Evolutionary conservation across 768 basidiomycete genomes (phyloP).

Genomic region (Rhodotorula diobovata): DNA sequence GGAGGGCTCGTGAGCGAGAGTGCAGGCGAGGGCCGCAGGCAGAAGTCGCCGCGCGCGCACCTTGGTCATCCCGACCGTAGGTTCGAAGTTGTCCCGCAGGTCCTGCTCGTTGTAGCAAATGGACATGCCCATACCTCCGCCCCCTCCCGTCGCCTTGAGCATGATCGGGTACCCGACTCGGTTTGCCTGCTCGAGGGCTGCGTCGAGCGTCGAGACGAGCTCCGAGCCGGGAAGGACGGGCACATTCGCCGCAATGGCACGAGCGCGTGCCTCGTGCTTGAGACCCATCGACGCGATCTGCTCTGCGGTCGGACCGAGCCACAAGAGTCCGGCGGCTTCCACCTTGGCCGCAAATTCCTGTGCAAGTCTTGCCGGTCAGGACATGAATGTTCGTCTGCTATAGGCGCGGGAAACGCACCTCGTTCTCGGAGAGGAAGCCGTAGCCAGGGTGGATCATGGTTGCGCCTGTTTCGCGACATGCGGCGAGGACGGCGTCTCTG

Average conservation of each 20-base stretch:
- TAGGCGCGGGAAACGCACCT: slow-evolving; percentile 1
- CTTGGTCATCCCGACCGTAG: slow-evolving; percentile 19
- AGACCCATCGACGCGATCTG: slow-evolving; percentile 23
- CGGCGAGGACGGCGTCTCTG: slow-evolving; percentile 37
- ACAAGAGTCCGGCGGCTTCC: slow-evolving; percentile 12
- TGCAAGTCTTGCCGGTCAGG: neutral
- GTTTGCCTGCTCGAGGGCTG: slow-evolving; percentile 49
- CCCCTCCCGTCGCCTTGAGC: slow-evolving; percentile 57
- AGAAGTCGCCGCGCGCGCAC: too few relatives aligned
- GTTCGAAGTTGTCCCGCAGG: neutral
- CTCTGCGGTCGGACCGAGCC: slow-evolving; percentile 20
- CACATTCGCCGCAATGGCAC: slow-evolving; percentile 43
- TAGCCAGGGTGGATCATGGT: slow-evolving; percentile 45
- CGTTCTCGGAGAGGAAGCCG: slow-evolving; percentile 42
- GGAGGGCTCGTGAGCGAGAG: too few relatives aligned
- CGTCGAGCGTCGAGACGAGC: slow-evolving; percentile 51
- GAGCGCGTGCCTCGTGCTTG: slow-evolving; percentile 26
- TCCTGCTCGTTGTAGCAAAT: slow-evolving; percentile 54
- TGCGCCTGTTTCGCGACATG: slow-evolving; percentile 8
- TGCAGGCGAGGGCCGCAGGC: too few relatives aligned
- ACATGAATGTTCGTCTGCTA: too few relatives aligned
- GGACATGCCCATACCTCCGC: slow-evolving; percentile 65
- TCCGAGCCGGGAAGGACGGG: slow-evolving; percentile 56
- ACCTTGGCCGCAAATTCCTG: slow-evolving; percentile 23
- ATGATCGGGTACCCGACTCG: slow-evolving; percentile 55